phyloP scores from a whole-genome alignment of 2,329 filamentous ascomycete genomes.

The Claviceps fusiformis region DNA sequence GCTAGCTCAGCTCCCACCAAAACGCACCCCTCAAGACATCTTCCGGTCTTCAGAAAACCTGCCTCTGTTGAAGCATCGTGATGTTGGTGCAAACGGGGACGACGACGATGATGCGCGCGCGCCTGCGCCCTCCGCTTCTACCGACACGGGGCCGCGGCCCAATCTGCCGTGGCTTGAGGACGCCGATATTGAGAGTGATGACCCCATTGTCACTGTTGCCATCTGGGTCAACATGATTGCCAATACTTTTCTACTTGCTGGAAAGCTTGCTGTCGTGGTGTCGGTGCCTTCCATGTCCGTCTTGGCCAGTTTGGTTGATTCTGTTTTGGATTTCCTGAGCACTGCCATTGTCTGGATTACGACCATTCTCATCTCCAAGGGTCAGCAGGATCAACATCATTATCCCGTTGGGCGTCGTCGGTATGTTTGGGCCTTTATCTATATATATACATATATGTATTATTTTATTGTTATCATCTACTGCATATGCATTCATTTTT shows the following conservation, averaged over 20 bases:
- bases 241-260: conserved; percentile 59
- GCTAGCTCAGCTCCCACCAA: conserved; percentile 35
- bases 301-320: conserved; percentile 66
- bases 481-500: too few species aligned
- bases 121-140: conserved; percentile 3
- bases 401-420: conserved; percentile 65
- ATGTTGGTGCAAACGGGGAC: conserved; percentile 20
- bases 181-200: conserved; percentile 56
- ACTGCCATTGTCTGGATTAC: conserved; percentile 73
- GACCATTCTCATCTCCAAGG: conserved; percentile 51
- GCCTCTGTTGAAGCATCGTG: conserved; percentile 42
- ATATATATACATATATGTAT: too few species aligned
- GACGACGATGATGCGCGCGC: conserved; percentile 22
- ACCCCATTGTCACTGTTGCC: conserved; percentile 67
- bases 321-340: conserved; percentile 65
- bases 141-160: conserved; percentile 27
- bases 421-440: conserved; percentile 15
- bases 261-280: conserved; percentile 65
- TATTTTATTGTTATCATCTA: too few species aligned
- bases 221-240: conserved; percentile 77
- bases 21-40: conserved; percentile 72
- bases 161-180: conserved; percentile 61
- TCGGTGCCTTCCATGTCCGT: conserved; percentile 73
- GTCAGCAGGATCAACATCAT: conserved; percentile 57
- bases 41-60: conserved; percentile 63